Evolutionary conservation across 352 stramenopile species (phyloP), one percentile per base, ranked within the genome.

Genomic region (Pythium inflatum): DNA sequence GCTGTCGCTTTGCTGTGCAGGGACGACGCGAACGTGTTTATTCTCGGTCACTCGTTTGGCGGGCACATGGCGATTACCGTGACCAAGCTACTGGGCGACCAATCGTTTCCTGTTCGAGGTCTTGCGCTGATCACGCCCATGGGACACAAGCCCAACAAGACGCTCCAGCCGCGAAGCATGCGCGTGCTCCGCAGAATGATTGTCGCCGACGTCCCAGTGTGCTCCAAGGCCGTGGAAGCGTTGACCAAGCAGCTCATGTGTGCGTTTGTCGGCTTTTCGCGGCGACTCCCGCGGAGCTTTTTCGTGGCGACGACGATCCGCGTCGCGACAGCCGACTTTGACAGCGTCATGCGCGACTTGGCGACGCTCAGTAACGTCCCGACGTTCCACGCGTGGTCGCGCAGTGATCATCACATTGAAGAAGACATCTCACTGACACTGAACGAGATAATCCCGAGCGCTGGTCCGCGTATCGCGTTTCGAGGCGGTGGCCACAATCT

Each of bases 231-330:
- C 5, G 48, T 51, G 6, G 50, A 70, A 3, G 64, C 51, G 58
- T 11, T 78, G 5, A 28, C 68, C 24, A 62, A 69, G 31, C 12
- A 68, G 0, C 13, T 73, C 13, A 77, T 68, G 45, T 59, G 62
- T 16, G 62, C 74, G 25, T 12, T 75, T 3, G 38, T 73, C 9
- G 41, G 60, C 18, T 78, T 76, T 63, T 66, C 58, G 5, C 50
- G 56, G 62, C 73, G 72, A 22, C 50, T 24, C 11, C 50, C 73
- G 8, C 62, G 48, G 20, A 58, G 68, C 5, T 79, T 91, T 58
- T 91, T 85, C 43, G 83, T 78, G 0, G 82, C 78, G 2, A 83
- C 80, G 13, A 84, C 90, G 53, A 76, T 84, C 31, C 83, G 80
- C 9, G 80, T 77, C 31, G 79, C 79, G 20, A 83, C 72, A 1